phyloP scores from a whole-genome alignment of 1,139 yeast species.

The Blastobotrys niveus region DNA sequence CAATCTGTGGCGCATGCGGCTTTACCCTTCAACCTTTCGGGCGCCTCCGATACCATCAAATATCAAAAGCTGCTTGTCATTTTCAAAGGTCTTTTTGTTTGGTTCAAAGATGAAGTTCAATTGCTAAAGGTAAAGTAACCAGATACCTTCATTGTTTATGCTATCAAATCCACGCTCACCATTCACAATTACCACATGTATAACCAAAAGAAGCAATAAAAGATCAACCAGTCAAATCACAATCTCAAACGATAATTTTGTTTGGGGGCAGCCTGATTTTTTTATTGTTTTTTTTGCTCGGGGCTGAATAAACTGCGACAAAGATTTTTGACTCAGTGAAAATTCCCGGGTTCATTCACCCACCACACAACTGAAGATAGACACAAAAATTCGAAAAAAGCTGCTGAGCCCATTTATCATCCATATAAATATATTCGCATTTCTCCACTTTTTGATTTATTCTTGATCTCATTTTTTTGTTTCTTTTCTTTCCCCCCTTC shows the following conservation, averaged over 20 bases:
- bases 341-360: conserved; percentile 6
- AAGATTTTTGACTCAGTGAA: conserved; percentile 10
- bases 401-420: neutral
- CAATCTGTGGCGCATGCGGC: no score
- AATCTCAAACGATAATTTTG: no score
- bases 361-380: neutral
- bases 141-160: neutral
- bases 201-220: no score
- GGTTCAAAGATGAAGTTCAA: conserved; percentile 7
- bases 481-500: neutral
- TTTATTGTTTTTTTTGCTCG: neutral
- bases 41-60: no score
- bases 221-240: no score
- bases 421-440: neutral
- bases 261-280: neutral
- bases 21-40: no score
- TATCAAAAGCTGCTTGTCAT: no score
- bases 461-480: neutral
- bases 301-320: neutral
- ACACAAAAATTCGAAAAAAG: neutral
- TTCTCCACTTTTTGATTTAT: neutral
- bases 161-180: no score
- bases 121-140: neutral
- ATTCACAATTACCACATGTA: no score
- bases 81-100: no score